phyloP scores from a whole-genome alignment of 345 rosid species.

The Eucalyptus guilfoylei region DNA sequence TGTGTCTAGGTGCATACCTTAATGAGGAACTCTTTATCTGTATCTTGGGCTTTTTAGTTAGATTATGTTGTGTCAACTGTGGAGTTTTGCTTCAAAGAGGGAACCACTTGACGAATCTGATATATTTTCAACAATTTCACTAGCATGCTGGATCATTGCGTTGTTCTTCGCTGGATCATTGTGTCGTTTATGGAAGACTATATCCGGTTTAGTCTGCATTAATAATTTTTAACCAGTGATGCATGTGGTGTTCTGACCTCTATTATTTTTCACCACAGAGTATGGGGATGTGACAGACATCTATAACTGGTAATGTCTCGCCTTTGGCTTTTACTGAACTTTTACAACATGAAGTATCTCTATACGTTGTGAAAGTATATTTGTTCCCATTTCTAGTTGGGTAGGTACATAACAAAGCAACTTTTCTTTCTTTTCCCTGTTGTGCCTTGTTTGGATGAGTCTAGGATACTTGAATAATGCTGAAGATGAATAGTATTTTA shows the following conservation, averaged over 20 bases:
- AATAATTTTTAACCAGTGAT: background rate
- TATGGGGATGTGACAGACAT: constrained; percentile 95
- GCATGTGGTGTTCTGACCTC: background rate
- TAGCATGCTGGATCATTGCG: background rate
- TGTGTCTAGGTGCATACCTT: background rate
- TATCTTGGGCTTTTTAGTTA: background rate
- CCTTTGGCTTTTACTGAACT: background rate
- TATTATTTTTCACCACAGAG: constrained; percentile 34
- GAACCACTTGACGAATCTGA: background rate
- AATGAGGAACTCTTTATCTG: background rate
- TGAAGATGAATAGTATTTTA: background rate
- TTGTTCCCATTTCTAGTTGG: background rate
- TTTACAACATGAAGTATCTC: background rate
- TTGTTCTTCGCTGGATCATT: background rate
- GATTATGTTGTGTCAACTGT: background rate
- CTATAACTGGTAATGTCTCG: constrained; percentile 70
- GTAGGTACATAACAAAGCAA: background rate
- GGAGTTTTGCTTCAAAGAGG: background rate
- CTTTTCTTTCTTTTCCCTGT: background rate
- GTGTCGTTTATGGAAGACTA: background rate
- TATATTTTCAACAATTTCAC: background rate
- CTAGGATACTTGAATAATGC: background rate
- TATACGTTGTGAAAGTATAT: background rate
- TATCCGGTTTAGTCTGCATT: background rate
- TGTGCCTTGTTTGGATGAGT: background rate